Evolutionary conservation across 371 early-diverging fungal genomes (phyloP).

Genomic region (Actinomortierella ambigua): DNA sequence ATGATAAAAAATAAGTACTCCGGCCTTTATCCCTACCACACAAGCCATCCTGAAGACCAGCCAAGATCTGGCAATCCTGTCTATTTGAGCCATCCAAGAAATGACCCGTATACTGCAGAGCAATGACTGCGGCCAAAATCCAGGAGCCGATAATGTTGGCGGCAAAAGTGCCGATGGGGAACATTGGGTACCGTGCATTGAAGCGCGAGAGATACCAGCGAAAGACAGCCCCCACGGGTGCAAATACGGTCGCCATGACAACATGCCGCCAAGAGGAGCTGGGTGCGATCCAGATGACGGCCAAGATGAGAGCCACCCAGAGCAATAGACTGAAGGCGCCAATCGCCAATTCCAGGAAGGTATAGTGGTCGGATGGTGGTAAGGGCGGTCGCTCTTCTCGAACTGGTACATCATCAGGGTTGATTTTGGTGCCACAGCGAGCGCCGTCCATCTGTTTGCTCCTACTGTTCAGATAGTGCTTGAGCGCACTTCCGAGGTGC

Average conservation of each 20-base stretch:
- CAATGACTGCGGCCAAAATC: slow-evolving; percentile 57
- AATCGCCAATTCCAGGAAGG: slow-evolving; percentile 13
- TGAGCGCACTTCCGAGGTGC: slow-evolving; percentile 23
- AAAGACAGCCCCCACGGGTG: slow-evolving; percentile 62
- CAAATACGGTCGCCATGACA: slow-evolving; percentile 57
- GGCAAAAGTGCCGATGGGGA: slow-evolving; percentile 70
- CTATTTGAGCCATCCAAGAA: slow-evolving; percentile 26
- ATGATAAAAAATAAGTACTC: too few relatives aligned
- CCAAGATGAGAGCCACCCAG: slow-evolving; percentile 54
- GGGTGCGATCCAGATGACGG: slow-evolving; percentile 39
- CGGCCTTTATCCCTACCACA: slow-evolving; percentile 60
- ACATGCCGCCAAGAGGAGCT: slow-evolving; percentile 48
- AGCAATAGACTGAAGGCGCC: slow-evolving; percentile 26
- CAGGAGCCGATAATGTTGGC: slow-evolving; percentile 69
- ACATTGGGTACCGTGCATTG: slow-evolving; percentile 47
- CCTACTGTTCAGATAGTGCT: slow-evolving; percentile 5
- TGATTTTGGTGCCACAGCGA: not conserved
- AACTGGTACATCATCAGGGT: slow-evolving; percentile 10
- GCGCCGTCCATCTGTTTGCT: slow-evolving; percentile 22
- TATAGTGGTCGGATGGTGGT: slow-evolving; percentile 11
- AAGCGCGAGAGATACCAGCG: slow-evolving; percentile 71
- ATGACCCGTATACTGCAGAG: slow-evolving; percentile 45
- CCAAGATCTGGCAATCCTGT: slow-evolving; percentile 55
- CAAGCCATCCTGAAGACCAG: slow-evolving; percentile 66
- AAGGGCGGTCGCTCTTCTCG: slow-evolving; percentile 14